Conservation (phyloP, 1,284 basidiomycete genomes). For the Pholiota adiposa region DNA sequence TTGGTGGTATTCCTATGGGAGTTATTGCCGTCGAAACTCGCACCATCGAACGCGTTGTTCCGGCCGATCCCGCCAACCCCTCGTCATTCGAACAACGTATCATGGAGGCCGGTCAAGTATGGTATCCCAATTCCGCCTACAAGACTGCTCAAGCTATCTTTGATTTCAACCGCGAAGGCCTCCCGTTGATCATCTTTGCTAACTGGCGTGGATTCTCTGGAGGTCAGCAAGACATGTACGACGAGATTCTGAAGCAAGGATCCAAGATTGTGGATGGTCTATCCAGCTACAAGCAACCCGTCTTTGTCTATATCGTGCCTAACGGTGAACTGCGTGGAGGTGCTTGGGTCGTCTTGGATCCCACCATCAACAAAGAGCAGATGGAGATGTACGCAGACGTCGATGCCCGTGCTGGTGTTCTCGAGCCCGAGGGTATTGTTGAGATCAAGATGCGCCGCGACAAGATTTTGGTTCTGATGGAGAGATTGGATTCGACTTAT, state of each 20-base stretch:
- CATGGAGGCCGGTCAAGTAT: constrained; percentile 99
- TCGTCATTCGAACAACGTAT: constrained; percentile 97
- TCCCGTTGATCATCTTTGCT: constrained; percentile 98
- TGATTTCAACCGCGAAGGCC: constrained; percentile 96
- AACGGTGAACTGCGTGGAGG: constrained; percentile 99
- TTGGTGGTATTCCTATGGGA: constrained; percentile 97
- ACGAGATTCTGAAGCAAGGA: constrained; percentile 93
- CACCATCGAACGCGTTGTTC: constrained; percentile 95
- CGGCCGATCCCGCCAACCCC: constrained; percentile 99
- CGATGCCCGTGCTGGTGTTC: constrained; percentile 94
- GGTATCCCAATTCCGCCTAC: constrained; percentile 99
- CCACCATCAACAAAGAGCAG: constrained; percentile 94
- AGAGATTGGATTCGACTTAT: constrained; percentile 89
- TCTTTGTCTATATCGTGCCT: constrained; percentile 98
- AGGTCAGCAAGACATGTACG: constrained; percentile 98
- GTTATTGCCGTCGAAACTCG: constrained; percentile 98
- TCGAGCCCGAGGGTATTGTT: constrained; percentile 97
- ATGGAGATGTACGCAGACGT: constrained; percentile 99
- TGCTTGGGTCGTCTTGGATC: constrained; percentile 99
- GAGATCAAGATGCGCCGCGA: constrained; percentile 94
- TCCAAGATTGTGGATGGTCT: constrained; percentile 99
- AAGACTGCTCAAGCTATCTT: constrained; percentile 99
- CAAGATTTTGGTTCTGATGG: constrained; percentile 91
- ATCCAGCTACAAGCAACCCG: constrained; percentile 96
- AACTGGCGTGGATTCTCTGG: constrained; percentile 99